These are phyloP conservation scores for Fusarium coicis DNA, from an alignment of 2,329 filamentous ascomycete species.

Conservation along the genomic window DNA sequence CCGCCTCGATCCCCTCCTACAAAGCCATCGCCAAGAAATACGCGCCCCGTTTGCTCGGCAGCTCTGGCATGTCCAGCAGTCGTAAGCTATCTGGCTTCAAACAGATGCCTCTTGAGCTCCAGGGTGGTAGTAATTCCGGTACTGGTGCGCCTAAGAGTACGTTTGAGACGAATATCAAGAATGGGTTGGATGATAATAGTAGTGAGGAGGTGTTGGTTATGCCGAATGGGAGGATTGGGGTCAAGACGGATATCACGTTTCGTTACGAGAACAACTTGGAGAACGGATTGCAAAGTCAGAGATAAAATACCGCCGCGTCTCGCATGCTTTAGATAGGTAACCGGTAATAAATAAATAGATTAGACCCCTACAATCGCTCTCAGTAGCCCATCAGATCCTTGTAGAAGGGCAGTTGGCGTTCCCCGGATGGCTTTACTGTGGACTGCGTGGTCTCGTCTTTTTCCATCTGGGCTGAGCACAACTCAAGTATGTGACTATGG, in stretches of 20 bases:
- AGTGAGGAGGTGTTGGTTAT: conserved; percentile 26
- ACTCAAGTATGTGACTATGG: background rate
- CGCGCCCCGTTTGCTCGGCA: conserved; percentile 26
- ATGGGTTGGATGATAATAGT: conserved; percentile 9
- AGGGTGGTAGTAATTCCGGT: background rate
- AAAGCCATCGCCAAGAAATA: conserved; percentile 33
- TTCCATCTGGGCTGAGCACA: background rate
- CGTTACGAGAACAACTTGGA: conserved; percentile 9
- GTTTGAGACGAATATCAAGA: conserved; percentile 23
- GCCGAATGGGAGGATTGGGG: conserved; percentile 16
- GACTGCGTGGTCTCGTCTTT: accelerated
- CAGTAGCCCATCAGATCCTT: accelerated
- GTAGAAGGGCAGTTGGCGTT: accelerated
- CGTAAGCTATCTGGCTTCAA: conserved; percentile 30
- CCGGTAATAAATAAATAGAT: accelerated
- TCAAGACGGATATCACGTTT: conserved; percentile 25
- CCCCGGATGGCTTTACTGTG: accelerated
- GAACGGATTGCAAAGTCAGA: background rate
- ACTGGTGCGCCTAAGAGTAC: background rate
- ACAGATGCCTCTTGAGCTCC: conserved; percentile 29
- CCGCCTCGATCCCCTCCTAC: conserved; percentile 28
- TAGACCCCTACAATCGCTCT: accelerated
- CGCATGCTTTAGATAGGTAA: accelerated
- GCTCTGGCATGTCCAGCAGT: conserved; percentile 23
- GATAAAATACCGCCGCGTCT: accelerated